phyloP scores from a whole-genome alignment of 805 yeast genomes.

The Yamadazyma nakazawae region DNA sequence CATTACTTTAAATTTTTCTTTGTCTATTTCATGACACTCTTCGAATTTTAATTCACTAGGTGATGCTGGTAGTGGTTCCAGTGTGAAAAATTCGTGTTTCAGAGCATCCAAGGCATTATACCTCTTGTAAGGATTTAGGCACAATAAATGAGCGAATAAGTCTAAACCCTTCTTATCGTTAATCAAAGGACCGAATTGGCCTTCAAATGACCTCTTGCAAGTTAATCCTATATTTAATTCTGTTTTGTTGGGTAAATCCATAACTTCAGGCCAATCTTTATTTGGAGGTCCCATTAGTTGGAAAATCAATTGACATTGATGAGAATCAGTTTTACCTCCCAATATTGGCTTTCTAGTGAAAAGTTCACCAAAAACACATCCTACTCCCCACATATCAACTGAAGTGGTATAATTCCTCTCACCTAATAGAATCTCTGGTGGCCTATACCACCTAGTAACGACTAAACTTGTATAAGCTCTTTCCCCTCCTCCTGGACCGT shows the following conservation, averaged over 20 bases:
- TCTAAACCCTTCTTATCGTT: slow-evolving; percentile 47
- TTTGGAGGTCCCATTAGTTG: slow-evolving; percentile 79
- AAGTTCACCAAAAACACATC: slow-evolving; percentile 92
- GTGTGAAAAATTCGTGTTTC: slow-evolving; percentile 62
- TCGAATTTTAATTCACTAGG: slow-evolving; percentile 59
- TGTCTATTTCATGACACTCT: slow-evolving; percentile 88
- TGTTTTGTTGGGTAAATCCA: slow-evolving; percentile 53
- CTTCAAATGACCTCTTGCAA: slow-evolving; percentile 45
- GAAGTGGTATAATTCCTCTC: slow-evolving; percentile 88
- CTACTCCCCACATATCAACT: slow-evolving; percentile 96
- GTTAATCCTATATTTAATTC: slow-evolving; percentile 45
- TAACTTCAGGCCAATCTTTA: slow-evolving; percentile 59
- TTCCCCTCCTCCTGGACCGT: slow-evolving; percentile 58
- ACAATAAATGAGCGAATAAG: slow-evolving; percentile 59
- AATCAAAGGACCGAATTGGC: slow-evolving; percentile 44
- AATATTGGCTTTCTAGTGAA: slow-evolving; percentile 78
- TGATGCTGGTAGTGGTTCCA: slow-evolving; percentile 61
- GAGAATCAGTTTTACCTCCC: slow-evolving; percentile 80
- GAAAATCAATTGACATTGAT: slow-evolving; percentile 83
- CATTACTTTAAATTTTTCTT: slow-evolving; percentile 52
- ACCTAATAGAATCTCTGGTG: slow-evolving; percentile 89
- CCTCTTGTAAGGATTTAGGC: slow-evolving; percentile 68
- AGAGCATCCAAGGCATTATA: slow-evolving; percentile 79
- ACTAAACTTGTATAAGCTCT: slow-evolving; percentile 61
- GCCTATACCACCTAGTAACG: slow-evolving; percentile 96